Conservation (phyloP, 2,329 filamentous ascomycete species). For the Microcyclosporella mali region DNA sequence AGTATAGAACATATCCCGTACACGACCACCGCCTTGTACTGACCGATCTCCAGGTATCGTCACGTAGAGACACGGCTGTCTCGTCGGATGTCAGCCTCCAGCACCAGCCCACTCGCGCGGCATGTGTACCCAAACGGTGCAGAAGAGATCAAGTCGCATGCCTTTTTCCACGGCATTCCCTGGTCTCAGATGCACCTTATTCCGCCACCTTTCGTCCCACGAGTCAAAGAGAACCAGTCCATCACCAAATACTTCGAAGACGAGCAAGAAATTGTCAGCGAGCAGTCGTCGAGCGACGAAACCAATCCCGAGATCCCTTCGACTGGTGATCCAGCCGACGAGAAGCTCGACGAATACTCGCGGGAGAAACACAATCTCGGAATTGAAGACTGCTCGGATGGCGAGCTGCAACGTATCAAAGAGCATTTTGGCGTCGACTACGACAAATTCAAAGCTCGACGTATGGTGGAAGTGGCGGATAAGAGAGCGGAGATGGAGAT, state of each 20-base stretch:
- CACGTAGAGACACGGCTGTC: conserved; percentile 51
- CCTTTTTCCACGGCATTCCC: conserved; percentile 72
- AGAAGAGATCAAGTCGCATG: conserved; percentile 80
- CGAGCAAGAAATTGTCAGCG: conserved; percentile 58
- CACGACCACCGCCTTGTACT: background rate
- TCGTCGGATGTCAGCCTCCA: conserved; percentile 43
- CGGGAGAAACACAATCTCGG: conserved; percentile 28
- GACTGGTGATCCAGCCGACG: conserved; percentile 1
- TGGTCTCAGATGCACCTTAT: conserved; percentile 70
- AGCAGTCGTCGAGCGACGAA: conserved; percentile 21
- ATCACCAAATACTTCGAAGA: conserved; percentile 85
- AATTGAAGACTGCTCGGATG: conserved; percentile 25
- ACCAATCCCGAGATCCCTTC: conserved; percentile 10
- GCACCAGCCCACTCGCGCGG: conserved; percentile 21
- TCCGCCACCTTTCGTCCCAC: conserved; percentile 72
- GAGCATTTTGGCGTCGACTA: conserved; percentile 27
- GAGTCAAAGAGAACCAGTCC: conserved; percentile 48
- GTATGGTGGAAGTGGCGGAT: conserved; percentile 23
- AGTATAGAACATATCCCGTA: conserved; percentile 25
- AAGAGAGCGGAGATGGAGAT: conserved; percentile 12
- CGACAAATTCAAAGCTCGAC: conserved; percentile 26
- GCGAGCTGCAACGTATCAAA: conserved; percentile 27
- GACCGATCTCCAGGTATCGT: conserved; percentile 47
- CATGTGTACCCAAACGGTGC: conserved; percentile 77
- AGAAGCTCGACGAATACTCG: conserved; percentile 10